Percentiles rank a stretch among this genome's conserved stretches.
phyloP scores from a whole-genome alignment of 495 filamentous ascomycete species.

The Tetracladium setigerum region DNA sequence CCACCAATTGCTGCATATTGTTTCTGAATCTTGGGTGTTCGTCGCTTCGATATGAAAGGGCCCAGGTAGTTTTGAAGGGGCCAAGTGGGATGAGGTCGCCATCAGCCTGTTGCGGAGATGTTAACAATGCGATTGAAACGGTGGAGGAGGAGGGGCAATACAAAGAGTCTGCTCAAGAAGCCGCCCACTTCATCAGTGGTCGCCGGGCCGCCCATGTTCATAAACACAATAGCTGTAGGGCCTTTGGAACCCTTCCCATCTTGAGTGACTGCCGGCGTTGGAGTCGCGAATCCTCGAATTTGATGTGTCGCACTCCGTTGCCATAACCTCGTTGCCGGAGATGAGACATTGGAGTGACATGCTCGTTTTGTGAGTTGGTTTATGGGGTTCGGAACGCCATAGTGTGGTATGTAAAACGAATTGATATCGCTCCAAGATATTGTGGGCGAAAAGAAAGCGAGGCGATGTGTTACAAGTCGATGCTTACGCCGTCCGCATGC shows the following conservation, averaged over 20 bases:
- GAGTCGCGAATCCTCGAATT: constrained; percentile 52
- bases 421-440: not conserved
- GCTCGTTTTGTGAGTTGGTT: constrained; percentile 35
- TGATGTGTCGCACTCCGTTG: constrained; percentile 25
- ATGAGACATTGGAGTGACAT: constrained; percentile 23
- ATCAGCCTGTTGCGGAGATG: constrained; percentile 44
- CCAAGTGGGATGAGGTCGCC: constrained; percentile 95
- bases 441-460: too few relatives aligned
- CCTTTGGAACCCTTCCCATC: constrained; percentile 34
- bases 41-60: constrained; percentile 71
- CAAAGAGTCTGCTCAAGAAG: constrained; percentile 93
- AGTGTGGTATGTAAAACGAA: constrained; percentile 8
- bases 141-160: constrained; percentile 1
- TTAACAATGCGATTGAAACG: constrained; percentile 32
- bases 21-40: constrained; percentile 91
- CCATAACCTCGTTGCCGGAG: constrained; percentile 18
- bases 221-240: constrained; percentile 92
- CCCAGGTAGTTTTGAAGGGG: constrained; percentile 87
- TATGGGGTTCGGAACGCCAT: constrained; percentile 43
- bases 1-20: constrained; percentile 96
- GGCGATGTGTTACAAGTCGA: too few relatives aligned
- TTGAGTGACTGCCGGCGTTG: constrained; percentile 60
- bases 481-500: too few relatives aligned
- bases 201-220: constrained; percentile 98
- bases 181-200: constrained; percentile 79